Evolutionary conservation across 1,284 basidiomycete species (phyloP).

Genomic region (Leccinum pachyderme): DNA sequence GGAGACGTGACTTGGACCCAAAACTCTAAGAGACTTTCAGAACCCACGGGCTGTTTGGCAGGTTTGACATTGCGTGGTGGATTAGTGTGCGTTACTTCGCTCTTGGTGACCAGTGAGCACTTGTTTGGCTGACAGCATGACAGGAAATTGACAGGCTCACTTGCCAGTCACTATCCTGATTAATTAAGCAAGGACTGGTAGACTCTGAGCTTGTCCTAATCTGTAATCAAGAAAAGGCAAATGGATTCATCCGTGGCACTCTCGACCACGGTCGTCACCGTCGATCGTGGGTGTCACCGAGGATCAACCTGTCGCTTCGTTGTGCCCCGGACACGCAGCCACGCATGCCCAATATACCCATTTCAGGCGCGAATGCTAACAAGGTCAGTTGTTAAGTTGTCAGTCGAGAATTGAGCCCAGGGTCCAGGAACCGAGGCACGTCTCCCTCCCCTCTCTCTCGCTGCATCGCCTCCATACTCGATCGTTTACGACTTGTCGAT

Average conservation of each 20-base stretch:
- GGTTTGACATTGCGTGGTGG: not conserved
- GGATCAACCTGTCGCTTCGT: not conserved
- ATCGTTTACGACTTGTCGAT: not conserved
- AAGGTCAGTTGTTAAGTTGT: not conserved
- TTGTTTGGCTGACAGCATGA: not conserved
- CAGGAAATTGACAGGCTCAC: not conserved
- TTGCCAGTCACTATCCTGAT: not conserved
- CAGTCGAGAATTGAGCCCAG: not conserved
- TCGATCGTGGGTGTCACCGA: slow-evolving; percentile 1
- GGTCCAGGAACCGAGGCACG: not conserved
- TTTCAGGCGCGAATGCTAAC: not conserved
- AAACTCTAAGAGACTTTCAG: not conserved
- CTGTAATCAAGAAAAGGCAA: not conserved
- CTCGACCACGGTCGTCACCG: not conserved
- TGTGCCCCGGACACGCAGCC: slow-evolving; percentile 5
- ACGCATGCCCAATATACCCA: not conserved
- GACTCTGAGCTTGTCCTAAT: not conserved
- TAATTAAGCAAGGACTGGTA: not conserved
- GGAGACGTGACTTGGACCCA: not conserved
- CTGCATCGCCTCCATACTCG: not conserved
- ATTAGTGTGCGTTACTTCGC: not conserved
- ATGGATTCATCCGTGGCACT: not conserved
- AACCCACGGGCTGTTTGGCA: not conserved
- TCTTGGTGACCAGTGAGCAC: not conserved
- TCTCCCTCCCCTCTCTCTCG: not conserved